Evolutionary conservation across 805 yeast species (phyloP).

Genomic region (Saccharomyces kudriavzevii): DNA sequence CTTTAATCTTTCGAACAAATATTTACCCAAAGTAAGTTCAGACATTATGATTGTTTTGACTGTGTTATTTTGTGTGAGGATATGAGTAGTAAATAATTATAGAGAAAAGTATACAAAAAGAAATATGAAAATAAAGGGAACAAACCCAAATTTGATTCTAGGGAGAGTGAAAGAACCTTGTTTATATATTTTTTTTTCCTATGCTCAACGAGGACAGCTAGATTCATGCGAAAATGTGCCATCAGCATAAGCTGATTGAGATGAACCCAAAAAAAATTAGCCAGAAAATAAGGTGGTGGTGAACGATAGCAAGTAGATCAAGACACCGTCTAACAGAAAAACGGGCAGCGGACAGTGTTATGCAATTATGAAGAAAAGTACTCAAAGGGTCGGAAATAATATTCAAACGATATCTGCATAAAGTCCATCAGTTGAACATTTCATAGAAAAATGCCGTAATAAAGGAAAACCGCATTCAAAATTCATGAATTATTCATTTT

Average conservation of each 20-base stretch:
- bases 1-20: constrained; percentile 67
- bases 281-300: background rate
- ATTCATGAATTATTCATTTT: background rate
- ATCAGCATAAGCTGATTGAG: background rate
- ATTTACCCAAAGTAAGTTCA: constrained; percentile 62
- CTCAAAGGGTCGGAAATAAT: background rate
- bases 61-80: constrained; percentile 1
- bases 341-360: background rate
- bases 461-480: background rate
- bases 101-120: background rate
- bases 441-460: background rate
- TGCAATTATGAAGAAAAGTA: background rate
- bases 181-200: background rate
- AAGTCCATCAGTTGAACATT: background rate
- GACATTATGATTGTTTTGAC: constrained; percentile 22
- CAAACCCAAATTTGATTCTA: background rate
- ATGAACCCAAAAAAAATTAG: background rate
- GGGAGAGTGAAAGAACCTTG: background rate
- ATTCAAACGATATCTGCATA: background rate
- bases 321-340: background rate
- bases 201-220: background rate
- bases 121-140: background rate
- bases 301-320: background rate
- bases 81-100: background rate
- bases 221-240: background rate